Evolutionary conservation across 2,329 filamentous ascomycete species (phyloP).

Genomic region (Fusarium citri): DNA sequence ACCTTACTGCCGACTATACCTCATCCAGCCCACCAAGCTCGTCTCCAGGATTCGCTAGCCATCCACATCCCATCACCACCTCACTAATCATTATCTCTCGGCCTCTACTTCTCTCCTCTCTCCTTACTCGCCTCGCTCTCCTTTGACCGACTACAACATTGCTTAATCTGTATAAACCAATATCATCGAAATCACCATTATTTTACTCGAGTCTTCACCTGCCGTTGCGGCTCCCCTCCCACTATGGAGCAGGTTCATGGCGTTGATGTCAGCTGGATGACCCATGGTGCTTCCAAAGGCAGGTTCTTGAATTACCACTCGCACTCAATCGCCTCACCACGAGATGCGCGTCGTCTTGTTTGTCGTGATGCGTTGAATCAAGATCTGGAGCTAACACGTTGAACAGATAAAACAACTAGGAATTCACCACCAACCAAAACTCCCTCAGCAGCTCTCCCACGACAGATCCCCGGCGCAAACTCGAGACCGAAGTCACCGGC

Average conservation of each 20-base stretch:
- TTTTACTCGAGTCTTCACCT: constrained; percentile 9
- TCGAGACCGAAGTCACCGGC: constrained; percentile 47
- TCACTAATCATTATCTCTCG: constrained; percentile 31
- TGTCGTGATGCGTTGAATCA: not conserved
- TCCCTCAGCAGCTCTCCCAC: constrained; percentile 48
- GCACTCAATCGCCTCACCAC: constrained; percentile 12
- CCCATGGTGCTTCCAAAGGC: constrained; percentile 85
- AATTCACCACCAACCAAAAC: constrained; percentile 45
- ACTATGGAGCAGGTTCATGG: constrained; percentile 84
- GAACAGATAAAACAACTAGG: constrained; percentile 49
- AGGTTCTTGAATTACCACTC: constrained; percentile 52
- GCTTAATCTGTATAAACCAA: constrained; percentile 17
- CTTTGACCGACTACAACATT: constrained; percentile 12
- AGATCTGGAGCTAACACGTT: constrained; percentile 18
- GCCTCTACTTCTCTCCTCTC: constrained; percentile 21
- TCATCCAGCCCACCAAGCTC: constrained; percentile 31
- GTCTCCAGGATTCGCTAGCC: constrained; percentile 40
- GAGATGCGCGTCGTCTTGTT: constrained; percentile 28
- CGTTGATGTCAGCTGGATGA: constrained; percentile 91
- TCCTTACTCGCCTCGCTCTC: constrained; percentile 15
- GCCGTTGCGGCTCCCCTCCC: constrained; percentile 33
- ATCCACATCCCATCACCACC: constrained; percentile 34
- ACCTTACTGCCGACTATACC: constrained; percentile 25
- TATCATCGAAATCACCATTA: constrained; percentile 11
- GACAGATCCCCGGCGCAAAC: constrained; percentile 49